Base-by-base conservation (phyloP, 345 rosid genomes). In the Clausena lansium region DNA sequence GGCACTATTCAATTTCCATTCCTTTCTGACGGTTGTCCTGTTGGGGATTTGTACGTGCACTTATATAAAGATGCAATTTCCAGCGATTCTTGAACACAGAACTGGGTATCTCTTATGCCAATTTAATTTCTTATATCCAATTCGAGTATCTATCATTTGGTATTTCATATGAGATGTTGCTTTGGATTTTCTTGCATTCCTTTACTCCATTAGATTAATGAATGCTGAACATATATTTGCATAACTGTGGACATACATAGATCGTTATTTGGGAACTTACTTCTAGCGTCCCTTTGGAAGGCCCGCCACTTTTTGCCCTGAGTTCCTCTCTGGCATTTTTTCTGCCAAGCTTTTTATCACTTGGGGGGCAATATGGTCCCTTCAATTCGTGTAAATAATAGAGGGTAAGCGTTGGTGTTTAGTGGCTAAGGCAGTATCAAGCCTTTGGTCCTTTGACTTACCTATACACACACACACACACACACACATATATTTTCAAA, bases 1-100 rank as follows among this genome's bases (percentile, higher is more conserved):
- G 76, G 97, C 97, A 22, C 91, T 95, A 78, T 95, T 95, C 88
- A 92, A 95, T 86, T 95, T 95, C 88, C 97, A 88, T 82, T 95
- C 98, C 8, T 93, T 92, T 80, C 79, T 93, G 64, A 95, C 93
- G 73, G 97, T 92, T 69, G 95, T 91, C 75, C 83, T 95, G 75
- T 85, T 95, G 81, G 98, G 91, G 69, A 93, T 92, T 57, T 95
- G 97, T 85, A 89, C 98, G 38, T 93, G 96, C 86, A 92, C 97
- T 19, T 93, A 82, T 63, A 86, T 95, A 47, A 95, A 95, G 91
- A 88, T 95, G 98, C 99, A 95, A 50, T 95, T 95, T 84, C 94
- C 98, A 20, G 97, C 99, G 70, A 86, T 93, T 70, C 83, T 95
- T 67, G 96, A 93, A 81, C 95, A 93, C 74, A 92, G 92, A 83